Evolutionary conservation across 371 early-diverging fungal species (phyloP).

Genomic region (Mucor mucedo): DNA sequence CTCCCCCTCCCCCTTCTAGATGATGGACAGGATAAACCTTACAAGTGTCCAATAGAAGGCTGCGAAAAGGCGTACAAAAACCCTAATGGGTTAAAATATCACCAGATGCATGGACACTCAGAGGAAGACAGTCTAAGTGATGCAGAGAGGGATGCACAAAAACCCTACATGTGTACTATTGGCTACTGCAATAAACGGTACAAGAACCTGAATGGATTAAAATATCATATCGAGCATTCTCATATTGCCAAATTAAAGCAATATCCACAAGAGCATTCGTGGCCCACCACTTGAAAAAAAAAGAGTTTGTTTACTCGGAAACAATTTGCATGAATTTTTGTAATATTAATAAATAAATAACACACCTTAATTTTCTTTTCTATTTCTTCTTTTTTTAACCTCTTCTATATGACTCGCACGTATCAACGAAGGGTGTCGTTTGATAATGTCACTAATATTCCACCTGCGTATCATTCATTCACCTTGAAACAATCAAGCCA

Average conservation of each 20-base stretch:
- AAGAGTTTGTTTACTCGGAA: no score
- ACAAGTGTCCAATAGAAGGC: constrained; percentile 53
- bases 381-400: not conserved
- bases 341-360: not conserved
- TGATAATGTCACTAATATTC: constrained; percentile 26
- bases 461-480: constrained; percentile 20
- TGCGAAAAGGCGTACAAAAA: constrained; percentile 98
- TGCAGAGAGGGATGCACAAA: constrained; percentile 58
- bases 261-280: constrained; percentile 1
- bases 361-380: not conserved
- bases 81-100: constrained; percentile 96
- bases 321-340: no score
- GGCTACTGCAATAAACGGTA: constrained; percentile 34
- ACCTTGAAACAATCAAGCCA: constrained; percentile 25
- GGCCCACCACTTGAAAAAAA: no score
- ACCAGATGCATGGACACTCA: constrained; percentile 83
- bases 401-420: not conserved
- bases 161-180: constrained; percentile 67
- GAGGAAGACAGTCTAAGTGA: constrained; percentile 49
- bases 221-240: constrained; percentile 90
- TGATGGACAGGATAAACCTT: constrained; percentile 34
- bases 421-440: constrained; percentile 37
- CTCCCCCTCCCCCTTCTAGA: constrained; percentile 7
- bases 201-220: constrained; percentile 92
- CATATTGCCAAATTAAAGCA: constrained; percentile 55